Conservation (phyloP, 495 filamentous ascomycete genomes). For the Arthonia radiata region DNA sequence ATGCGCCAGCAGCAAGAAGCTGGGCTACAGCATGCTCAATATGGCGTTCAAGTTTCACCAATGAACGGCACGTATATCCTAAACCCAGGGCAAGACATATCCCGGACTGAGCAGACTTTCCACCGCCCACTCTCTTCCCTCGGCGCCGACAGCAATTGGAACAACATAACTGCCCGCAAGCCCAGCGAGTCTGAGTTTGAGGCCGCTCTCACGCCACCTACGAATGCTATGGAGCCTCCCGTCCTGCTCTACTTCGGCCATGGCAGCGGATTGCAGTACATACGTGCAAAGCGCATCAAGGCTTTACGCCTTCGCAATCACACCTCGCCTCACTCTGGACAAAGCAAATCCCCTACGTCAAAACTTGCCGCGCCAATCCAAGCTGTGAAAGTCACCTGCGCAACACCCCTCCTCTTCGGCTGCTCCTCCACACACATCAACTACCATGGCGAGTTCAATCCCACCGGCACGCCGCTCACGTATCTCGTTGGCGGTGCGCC, state of each 20-base stretch:
- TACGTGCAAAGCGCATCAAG: neutral
- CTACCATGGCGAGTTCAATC: conserved; percentile 53
- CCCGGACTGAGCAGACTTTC: conserved; percentile 53
- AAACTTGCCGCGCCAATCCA: no score
- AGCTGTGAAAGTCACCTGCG: no score
- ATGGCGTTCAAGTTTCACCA: conserved; percentile 27
- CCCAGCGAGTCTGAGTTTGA: conserved; percentile 63
- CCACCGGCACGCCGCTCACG: conserved; percentile 66
- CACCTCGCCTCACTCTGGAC: neutral
- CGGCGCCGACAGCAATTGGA: conserved; percentile 25
- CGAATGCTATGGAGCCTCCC: no score
- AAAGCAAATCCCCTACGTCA: no score
- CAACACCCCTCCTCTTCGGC: neutral
- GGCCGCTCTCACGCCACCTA: conserved; percentile 15
- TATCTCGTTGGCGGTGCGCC: conserved; percentile 70
- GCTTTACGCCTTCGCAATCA: neutral
- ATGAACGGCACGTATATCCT: conserved; percentile 55
- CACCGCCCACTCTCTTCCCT: conserved; percentile 29
- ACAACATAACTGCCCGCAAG: conserved; percentile 32
- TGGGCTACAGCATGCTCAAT: conserved; percentile 11
- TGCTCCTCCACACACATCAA: neutral
- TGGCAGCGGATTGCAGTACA: conserved; percentile 18
- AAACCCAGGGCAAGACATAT: conserved; percentile 64
- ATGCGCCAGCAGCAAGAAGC: conserved; percentile 3
- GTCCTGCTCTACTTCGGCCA: conserved; percentile 57